phyloP scores from a whole-genome alignment of 2,329 filamentous ascomycete genomes.

The Aureobasidium sp. region DNA sequence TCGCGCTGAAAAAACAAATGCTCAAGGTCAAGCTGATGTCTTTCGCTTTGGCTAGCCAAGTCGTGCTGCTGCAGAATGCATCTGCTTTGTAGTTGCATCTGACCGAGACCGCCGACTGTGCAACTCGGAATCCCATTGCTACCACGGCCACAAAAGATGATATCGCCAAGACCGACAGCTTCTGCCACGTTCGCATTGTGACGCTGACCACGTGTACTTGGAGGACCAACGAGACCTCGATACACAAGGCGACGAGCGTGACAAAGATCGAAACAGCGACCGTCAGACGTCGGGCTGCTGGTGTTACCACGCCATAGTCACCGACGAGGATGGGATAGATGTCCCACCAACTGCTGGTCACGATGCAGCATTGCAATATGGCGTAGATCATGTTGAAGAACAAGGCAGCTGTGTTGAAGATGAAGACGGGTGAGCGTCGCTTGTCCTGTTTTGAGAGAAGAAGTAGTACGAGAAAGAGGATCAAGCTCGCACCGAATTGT shows the following conservation, averaged over 20 bases:
- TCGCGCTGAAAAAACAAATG: constrained; percentile 52
- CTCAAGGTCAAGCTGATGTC: constrained; percentile 45
- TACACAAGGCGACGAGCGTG: constrained; percentile 44
- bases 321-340: constrained; percentile 51
- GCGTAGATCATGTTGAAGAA: constrained; percentile 52
- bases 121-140: constrained; percentile 46
- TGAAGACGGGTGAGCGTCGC: constrained; percentile 53
- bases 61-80: constrained; percentile 10
- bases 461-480: constrained; percentile 58
- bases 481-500: constrained; percentile 59
- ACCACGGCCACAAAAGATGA: constrained; percentile 43
- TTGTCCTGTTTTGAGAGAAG: constrained; percentile 59
- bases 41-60: constrained; percentile 18
- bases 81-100: constrained; percentile 16
- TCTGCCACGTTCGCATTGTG: constrained; percentile 35
- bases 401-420: constrained; percentile 56
- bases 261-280: constrained; percentile 42
- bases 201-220: constrained; percentile 56
- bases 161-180: constrained; percentile 35
- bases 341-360: constrained; percentile 51
- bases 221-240: constrained; percentile 52
- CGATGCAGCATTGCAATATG: constrained; percentile 49
- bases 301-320: constrained; percentile 19
- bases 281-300: constrained; percentile 22
- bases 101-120: constrained; percentile 40